A percentile compares a stretch with the other conserved stretches of the same genome.
These are phyloP conservation scores for Xylaria multiplex DNA, from an alignment of 2,329 filamentous ascomycete species.

Conservation along the genomic window DNA sequence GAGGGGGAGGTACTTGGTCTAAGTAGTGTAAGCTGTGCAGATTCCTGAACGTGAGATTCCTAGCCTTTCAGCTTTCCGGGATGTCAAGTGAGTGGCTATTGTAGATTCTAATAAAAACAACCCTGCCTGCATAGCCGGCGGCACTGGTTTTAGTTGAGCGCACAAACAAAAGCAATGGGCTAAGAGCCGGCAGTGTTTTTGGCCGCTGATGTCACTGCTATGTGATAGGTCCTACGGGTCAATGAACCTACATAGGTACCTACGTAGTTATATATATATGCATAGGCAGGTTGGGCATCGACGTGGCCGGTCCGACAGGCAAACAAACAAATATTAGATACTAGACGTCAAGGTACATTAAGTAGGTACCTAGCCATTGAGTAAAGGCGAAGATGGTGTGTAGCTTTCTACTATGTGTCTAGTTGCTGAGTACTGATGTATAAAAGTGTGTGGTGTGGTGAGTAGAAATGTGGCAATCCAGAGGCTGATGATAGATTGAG, in stretches of 20 bases:
- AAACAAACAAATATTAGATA: not conserved
- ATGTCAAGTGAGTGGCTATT: not conserved
- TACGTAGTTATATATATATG: not conserved
- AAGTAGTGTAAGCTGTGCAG: slow-evolving; percentile 26
- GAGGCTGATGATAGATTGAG: slow-evolving; percentile 2
- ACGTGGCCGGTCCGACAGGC: not conserved
- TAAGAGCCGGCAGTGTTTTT: slow-evolving; percentile 11
- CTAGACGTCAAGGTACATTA: too few species aligned
- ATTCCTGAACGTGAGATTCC: slow-evolving; percentile 17
- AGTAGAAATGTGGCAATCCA: not conserved
- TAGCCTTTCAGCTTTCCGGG: slow-evolving; percentile 21
- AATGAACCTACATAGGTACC: not conserved
- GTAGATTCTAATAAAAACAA: slow-evolving; percentile 33
- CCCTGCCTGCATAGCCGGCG: slow-evolving; percentile 16
- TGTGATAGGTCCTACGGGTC: not conserved
- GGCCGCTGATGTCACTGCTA: not conserved
- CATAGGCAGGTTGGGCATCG: slow-evolving; percentile 1
- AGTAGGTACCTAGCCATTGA: not conserved
- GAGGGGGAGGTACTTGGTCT: not conserved
- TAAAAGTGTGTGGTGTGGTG: not conserved
- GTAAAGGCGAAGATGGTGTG: slow-evolving; percentile 9
- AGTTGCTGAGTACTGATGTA: not conserved
- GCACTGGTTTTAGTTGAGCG: slow-evolving; percentile 14
- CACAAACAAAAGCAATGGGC: slow-evolving; percentile 28
- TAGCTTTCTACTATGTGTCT: not conserved